These are phyloP conservation scores for Pleurotus djamor DNA, from an alignment of 768 basidiomycete genomes.

Conservation along the genomic window DNA sequence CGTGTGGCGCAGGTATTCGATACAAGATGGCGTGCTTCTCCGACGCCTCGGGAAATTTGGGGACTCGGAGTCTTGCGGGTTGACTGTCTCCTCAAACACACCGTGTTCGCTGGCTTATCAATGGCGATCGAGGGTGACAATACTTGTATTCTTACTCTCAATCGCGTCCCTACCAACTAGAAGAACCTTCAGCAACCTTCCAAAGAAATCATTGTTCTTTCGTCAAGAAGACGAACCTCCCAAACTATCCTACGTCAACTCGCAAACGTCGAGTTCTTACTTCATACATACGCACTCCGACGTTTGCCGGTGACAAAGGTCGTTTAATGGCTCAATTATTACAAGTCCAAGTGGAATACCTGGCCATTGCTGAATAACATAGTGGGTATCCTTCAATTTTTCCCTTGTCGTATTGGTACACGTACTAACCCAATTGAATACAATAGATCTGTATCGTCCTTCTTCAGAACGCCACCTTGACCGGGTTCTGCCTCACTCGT, in stretches of 20 bases:
- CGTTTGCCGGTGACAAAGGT: neutral
- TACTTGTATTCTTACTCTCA: constrained; percentile 46
- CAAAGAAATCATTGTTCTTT: no score
- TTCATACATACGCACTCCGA: neutral
- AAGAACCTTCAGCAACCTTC: neutral
- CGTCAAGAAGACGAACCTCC: neutral
- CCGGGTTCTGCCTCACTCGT: constrained; percentile 2
- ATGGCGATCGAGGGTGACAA: constrained; percentile 29
- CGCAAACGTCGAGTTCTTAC: neutral
- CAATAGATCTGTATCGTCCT: constrained; percentile 9
- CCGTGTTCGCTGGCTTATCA: constrained; percentile 51
- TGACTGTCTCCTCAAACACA: constrained; percentile 48
- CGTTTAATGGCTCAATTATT: neutral
- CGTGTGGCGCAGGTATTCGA: constrained; percentile 42
- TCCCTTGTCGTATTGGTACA: constrained; percentile 22
- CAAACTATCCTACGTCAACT: neutral
- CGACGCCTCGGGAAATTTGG: constrained; percentile 29
- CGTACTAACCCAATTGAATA: constrained; percentile 34
- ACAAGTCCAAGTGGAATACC: neutral
- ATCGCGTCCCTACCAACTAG: neutral
- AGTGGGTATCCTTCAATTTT: neutral
- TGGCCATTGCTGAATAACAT: neutral
- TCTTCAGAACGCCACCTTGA: constrained; percentile 3
- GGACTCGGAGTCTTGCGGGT: constrained; percentile 41
- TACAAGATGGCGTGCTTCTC: constrained; percentile 38